These are phyloP conservation scores for Pulveroboletus sp. DNA, from an alignment of 768 basidiomycete species.

Conservation along the genomic window DNA sequence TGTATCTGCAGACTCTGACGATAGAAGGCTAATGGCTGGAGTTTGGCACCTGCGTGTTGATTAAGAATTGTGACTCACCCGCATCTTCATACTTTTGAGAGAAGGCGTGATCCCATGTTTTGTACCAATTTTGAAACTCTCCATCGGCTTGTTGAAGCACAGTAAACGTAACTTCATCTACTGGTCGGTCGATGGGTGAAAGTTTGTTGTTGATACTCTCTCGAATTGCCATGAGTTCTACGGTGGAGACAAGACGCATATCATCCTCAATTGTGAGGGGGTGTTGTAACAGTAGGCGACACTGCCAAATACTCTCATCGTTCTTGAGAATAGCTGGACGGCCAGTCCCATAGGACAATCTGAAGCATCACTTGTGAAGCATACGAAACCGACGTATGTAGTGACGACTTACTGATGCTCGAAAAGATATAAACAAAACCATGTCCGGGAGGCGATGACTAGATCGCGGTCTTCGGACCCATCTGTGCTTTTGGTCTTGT, in stretches of 20 bases:
- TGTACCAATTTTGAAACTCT: slow-evolving; percentile 81
- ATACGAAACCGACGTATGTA: neutral
- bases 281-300: slow-evolving; percentile 75
- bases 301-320: slow-evolving; percentile 85
- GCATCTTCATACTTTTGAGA: slow-evolving; percentile 82
- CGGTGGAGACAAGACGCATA: slow-evolving; percentile 91
- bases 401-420: slow-evolving; percentile 77
- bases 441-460: slow-evolving; percentile 78
- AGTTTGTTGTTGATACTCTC: slow-evolving; percentile 82
- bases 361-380: slow-evolving; percentile 30
- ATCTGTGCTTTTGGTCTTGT: slow-evolving; percentile 46
- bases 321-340: slow-evolving; percentile 90
- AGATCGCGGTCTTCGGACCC: slow-evolving; percentile 68
- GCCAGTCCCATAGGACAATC: slow-evolving; percentile 92
- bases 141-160: slow-evolving; percentile 68
- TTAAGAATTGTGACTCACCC: slow-evolving; percentile 39
- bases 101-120: slow-evolving; percentile 74
- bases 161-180: slow-evolving; percentile 68
- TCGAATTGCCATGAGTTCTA: slow-evolving; percentile 87
- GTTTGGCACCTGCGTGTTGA: slow-evolving; percentile 5
- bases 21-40: slow-evolving; percentile 65
- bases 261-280: slow-evolving; percentile 90
- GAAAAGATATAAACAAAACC: slow-evolving; percentile 92
- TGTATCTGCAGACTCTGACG: slow-evolving; percentile 86
- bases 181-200: slow-evolving; percentile 72